A percentile compares a stretch with the other conserved stretches of the same genome.
phyloP scores from a whole-genome alignment of 371 early-diverging fungal genomes.

The Apophysomyces trapeziformis region DNA sequence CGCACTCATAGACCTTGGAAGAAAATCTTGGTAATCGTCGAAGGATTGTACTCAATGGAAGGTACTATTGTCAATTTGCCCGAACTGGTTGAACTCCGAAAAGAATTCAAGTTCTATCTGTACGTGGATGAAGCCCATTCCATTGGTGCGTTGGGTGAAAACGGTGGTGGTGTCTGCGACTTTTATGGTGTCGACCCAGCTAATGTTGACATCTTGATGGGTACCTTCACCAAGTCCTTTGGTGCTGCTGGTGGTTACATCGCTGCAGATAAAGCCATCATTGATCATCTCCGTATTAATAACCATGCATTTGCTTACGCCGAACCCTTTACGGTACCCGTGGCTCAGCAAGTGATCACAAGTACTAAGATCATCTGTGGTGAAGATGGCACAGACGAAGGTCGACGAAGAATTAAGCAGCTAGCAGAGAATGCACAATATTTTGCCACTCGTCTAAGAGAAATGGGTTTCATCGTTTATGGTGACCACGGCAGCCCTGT shows the following conservation, averaged over 20 bases:
- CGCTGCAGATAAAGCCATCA: constrained; percentile 75
- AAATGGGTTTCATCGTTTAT: constrained; percentile 95
- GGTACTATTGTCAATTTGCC: constrained; percentile 93
- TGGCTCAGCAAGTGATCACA: constrained; percentile 87
- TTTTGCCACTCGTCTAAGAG: constrained; percentile 81
- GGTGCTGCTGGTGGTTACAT: constrained; percentile 99
- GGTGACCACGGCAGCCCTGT: constrained; percentile 97
- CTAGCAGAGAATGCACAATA: constrained; percentile 87
- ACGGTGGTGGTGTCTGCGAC: constrained; percentile 98
- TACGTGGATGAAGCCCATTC: constrained; percentile 99
- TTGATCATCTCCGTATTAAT: constrained; percentile 84
- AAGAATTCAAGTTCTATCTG: constrained; percentile 97
- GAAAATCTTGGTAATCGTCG: constrained; percentile 98
- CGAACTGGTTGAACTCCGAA: constrained; percentile 91
- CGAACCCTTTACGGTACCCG: constrained; percentile 91
- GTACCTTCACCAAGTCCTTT: constrained; percentile 99
- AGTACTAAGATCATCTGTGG: constrained; percentile 87
- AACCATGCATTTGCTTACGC: constrained; percentile 92
- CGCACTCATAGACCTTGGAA: constrained; percentile 99
- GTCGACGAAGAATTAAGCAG: constrained; percentile 80
- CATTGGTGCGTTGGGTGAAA: constrained; percentile 95
- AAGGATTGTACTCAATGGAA: constrained; percentile 99
- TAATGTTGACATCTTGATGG: constrained; percentile 98
- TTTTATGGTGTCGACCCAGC: constrained; percentile 90
- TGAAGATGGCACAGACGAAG: constrained; percentile 84